Conservation (phyloP, 176 grass and related monocot genomes). For the Aegilops bicornis region DNA sequence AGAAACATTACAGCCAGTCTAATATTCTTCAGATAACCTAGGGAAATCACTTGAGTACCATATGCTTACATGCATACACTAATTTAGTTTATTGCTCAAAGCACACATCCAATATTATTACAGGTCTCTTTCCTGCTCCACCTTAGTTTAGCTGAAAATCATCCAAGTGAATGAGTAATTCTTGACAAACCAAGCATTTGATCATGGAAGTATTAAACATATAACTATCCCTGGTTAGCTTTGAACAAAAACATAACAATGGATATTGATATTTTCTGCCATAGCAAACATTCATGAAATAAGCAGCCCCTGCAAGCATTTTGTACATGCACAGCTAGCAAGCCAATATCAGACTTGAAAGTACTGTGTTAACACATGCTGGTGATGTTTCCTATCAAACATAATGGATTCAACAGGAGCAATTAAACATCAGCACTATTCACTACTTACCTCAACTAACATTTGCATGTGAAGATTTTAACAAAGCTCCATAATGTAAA, state of each 20-base stretch:
- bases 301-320: neutral
- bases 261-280: neutral
- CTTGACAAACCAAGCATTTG: neutral
- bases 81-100: constrained; percentile 21
- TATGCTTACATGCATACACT: neutral
- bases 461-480: neutral
- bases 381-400: neutral
- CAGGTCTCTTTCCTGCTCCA: neutral
- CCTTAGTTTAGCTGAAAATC: neutral
- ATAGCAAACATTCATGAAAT: neutral
- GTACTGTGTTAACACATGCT: neutral
- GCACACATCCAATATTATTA: neutral
- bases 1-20: neutral
- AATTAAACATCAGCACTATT: constrained; percentile 14
- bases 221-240: neutral
- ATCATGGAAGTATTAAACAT: neutral
- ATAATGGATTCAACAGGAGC: neutral
- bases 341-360: neutral
- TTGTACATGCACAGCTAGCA: constrained; percentile 6
- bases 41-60: neutral
- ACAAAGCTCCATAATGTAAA: neutral
- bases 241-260: neutral
- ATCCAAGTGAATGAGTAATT: neutral
- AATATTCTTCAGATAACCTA: neutral
- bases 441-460: neutral